phyloP scores from a whole-genome alignment of 2,329 filamentous ascomycete genomes.

The Pseudocercospora pini-densiflorae region DNA sequence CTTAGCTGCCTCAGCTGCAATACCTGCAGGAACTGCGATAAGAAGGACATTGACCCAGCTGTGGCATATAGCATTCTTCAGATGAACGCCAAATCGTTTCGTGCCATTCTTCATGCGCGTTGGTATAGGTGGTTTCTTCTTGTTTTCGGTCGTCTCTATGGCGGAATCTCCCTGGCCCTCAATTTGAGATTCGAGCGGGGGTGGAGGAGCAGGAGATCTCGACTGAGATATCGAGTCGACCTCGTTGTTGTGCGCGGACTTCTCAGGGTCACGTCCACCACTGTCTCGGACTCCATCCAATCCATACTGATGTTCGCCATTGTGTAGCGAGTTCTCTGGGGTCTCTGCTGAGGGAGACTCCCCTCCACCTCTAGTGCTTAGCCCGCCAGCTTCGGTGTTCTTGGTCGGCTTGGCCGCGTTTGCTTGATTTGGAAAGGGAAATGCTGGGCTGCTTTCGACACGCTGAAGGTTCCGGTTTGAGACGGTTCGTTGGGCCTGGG shows the following conservation, averaged over 20 bases:
- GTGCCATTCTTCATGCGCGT: constrained; percentile 57
- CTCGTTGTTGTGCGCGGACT: constrained; percentile 30
- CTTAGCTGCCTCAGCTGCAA: constrained; percentile 59
- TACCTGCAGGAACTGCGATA: constrained; percentile 78
- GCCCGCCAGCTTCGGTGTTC: constrained; percentile 39
- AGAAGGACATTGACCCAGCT: constrained; percentile 80
- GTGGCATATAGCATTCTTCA: constrained; percentile 66
- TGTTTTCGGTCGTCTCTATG: constrained; percentile 47
- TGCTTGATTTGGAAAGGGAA: constrained; percentile 9
- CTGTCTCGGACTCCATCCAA: constrained; percentile 37
- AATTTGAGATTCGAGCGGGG: constrained; percentile 52
- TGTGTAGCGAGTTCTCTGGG: not conserved
- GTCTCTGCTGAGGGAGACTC: constrained; percentile 27
- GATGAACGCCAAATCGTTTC: constrained; percentile 58
- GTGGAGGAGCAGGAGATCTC: constrained; percentile 42
- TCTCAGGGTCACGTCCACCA: constrained; percentile 30
- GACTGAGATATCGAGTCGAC: constrained; percentile 28
- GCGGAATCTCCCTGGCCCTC: constrained; percentile 58
- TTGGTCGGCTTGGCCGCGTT: constrained; percentile 27
- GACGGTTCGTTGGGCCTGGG: constrained; percentile 19
- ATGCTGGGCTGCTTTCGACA: constrained; percentile 15
- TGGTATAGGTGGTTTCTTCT: constrained; percentile 50
- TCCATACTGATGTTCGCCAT: constrained; percentile 26
- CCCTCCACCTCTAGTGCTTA: constrained; percentile 35
- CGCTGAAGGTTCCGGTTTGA: constrained; percentile 20